These are phyloP conservation scores for Leonotis leonurus DNA, from an alignment of 257 asterid species.

Conservation along the genomic window DNA sequence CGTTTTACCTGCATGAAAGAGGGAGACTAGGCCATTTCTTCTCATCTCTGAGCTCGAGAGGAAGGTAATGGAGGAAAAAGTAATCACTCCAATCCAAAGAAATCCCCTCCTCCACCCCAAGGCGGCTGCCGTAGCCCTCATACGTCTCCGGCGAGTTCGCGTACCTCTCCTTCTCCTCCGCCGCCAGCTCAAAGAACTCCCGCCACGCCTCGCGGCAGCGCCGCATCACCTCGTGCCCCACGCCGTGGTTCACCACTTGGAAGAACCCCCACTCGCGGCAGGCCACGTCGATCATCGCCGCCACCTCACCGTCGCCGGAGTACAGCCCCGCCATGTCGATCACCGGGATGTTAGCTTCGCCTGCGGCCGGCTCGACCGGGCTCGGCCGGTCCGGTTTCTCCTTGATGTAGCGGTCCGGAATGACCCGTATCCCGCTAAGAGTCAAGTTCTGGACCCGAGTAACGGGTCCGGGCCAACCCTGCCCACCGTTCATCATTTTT, in stretches of 20 bases:
- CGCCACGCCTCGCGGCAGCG: conserved; percentile 56
- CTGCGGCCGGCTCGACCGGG: not conserved
- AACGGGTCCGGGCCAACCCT: conserved; percentile 79
- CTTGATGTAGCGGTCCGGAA: conserved; percentile 76
- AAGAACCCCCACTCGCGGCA: conserved; percentile 93
- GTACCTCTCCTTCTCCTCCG: conserved; percentile 55
- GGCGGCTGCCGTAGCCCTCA: conserved; percentile 84
- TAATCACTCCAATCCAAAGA: conserved; percentile 89
- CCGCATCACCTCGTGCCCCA: conserved; percentile 51
- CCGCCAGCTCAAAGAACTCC: conserved; percentile 59
- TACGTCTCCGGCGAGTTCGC: conserved; percentile 69
- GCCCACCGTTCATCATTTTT: conserved; percentile 44
- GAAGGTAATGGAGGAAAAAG: conserved; percentile 65
- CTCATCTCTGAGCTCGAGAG: conserved; percentile 35
- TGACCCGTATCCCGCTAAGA: conserved; percentile 61
- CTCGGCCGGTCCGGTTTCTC: conserved; percentile 74
- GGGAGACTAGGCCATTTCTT: conserved; percentile 75
- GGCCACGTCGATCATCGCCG: conserved; percentile 35
- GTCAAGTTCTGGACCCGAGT: conserved; percentile 73
- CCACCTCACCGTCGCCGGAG: conserved; percentile 30
- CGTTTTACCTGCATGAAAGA: conserved; percentile 54
- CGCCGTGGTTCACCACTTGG: conserved; percentile 87
- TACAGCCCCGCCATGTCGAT: conserved; percentile 45
- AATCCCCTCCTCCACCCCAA: conserved; percentile 63
- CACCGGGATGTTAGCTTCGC: conserved; percentile 28